phyloP scores from a whole-genome alignment of 768 basidiomycete species.

The Favolaschia claudopus region DNA sequence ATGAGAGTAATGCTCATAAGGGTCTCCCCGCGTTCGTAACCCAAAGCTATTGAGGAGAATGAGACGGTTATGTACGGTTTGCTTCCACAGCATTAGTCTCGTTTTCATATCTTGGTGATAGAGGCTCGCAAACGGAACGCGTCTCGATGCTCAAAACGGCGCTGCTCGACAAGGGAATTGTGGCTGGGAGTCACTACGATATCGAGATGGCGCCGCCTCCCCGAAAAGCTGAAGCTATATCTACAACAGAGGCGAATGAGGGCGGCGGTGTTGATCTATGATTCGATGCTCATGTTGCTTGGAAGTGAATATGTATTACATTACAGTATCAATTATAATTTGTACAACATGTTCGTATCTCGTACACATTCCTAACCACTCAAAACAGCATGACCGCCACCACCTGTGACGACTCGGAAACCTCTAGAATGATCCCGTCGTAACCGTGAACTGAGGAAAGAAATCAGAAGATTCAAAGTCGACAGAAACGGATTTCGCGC shows the following conservation, averaged over 20 bases:
- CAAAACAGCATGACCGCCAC: constrained; percentile 76
- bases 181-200: constrained; percentile 56
- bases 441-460: constrained; percentile 69
- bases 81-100: neutral
- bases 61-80: constrained; percentile 69
- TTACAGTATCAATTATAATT: constrained; percentile 1
- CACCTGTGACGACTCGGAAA: constrained; percentile 80
- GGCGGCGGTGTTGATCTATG: constrained; percentile 23
- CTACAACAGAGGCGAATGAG: neutral
- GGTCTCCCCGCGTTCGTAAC: too few relatives aligned
- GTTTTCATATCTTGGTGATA: constrained; percentile 35
- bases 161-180: constrained; percentile 66
- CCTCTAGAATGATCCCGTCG: constrained; percentile 83
- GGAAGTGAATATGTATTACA: constrained; percentile 14
- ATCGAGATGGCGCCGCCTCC: neutral
- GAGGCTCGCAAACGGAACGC: constrained; percentile 82
- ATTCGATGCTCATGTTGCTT: neutral
- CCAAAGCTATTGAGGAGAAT: constrained; percentile 74
- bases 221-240: neutral
- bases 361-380: constrained; percentile 21
- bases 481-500: constrained; percentile 29
- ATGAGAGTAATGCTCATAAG: too few relatives aligned
- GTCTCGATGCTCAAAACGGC: constrained; percentile 73
- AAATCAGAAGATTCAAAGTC: constrained; percentile 11
- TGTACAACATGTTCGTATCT: constrained; percentile 7